These are phyloP conservation scores for Aspergillus sergii DNA, from an alignment of 2,329 filamentous ascomycete species.

Conservation along the genomic window DNA sequence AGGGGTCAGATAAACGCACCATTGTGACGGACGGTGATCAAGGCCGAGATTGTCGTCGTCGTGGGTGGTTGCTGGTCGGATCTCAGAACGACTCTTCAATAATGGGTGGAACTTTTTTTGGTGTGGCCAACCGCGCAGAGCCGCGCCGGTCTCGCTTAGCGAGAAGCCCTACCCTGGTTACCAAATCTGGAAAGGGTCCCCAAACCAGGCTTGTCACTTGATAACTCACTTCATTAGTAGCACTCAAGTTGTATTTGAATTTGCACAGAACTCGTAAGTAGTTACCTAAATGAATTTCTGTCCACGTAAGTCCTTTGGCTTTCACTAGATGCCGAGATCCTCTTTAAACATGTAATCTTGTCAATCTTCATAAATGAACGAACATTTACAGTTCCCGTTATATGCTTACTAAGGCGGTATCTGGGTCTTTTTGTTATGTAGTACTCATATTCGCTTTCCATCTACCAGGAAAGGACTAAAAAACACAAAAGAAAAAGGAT, in stretches of 20 bases:
- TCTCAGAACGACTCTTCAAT: constrained; percentile 44
- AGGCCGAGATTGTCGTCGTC: constrained; percentile 47
- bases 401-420: neutral
- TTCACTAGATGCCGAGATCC: neutral
- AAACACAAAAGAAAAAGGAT: too few relatives aligned
- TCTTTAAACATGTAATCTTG: neutral
- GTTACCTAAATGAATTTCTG: neutral
- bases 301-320: neutral
- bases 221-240: neutral
- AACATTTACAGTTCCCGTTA: neutral
- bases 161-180: constrained; percentile 40
- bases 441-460: too few relatives aligned
- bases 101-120: constrained; percentile 45
- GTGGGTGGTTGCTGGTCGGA: constrained; percentile 50
- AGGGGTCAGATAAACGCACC: constrained; percentile 39
- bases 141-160: constrained; percentile 48
- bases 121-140: constrained; percentile 43
- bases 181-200: constrained; percentile 29
- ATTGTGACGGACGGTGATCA: constrained; percentile 59
- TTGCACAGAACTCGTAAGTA: neutral
- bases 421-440: too few relatives aligned
- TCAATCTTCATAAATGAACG: neutral
- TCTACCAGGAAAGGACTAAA: too few relatives aligned
- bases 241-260: neutral
- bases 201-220: neutral